Base-by-base conservation (phyloP, 2,329 filamentous ascomycete species). In the Arthrocladium fulminans region DNA sequence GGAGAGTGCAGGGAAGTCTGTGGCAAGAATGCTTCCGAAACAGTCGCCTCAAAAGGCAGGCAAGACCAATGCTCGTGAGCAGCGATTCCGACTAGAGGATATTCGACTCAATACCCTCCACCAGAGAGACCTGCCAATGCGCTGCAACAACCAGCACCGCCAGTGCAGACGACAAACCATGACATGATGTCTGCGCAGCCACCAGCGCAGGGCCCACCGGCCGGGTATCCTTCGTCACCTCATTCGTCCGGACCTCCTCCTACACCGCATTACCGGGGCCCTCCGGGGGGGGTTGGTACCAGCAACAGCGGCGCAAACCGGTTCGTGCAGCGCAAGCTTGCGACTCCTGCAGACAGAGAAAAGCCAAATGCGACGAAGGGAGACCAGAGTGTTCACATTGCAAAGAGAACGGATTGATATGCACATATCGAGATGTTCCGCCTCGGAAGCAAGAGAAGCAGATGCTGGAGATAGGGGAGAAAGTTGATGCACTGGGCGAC, bases 341-440 rank as follows among this genome's bases (percentile, higher is more conserved):
- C 67, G 88, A 94, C 61, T 86, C 84, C 65, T 95, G 88, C 67
- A 81, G 88, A 50, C 78, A 85, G 52, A 76, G 90, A 32, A 95
- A 94, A 66, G 88, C 88, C 12, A 94, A 94, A 67, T 95, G 88
- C 63, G 88, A 94, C 59, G 88, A 95, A 70, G 81, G 82, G 10
- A 81, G 84, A 56, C 88, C 85, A 2, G 84, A 85, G 59, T 90
- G 88, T 62, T 87, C 83, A 35, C 80, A 81, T 59, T 98, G 92
- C 65, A 84, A 84, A 59, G 89, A 97, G 58, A 94, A 94, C 63
- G 82, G 78, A 56, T 75, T 88, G 27, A 76, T 81, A 46, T 98
- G 87, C 71, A 83, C 86, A 65, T 97, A 96, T 65, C 82, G 89
- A 56, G 90, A 96, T 61, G 84, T 92, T 4, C 85, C 88, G 20